Evolutionary conservation across 805 yeast species (phyloP).

Genomic region (Yamadazyma phyllophila): DNA sequence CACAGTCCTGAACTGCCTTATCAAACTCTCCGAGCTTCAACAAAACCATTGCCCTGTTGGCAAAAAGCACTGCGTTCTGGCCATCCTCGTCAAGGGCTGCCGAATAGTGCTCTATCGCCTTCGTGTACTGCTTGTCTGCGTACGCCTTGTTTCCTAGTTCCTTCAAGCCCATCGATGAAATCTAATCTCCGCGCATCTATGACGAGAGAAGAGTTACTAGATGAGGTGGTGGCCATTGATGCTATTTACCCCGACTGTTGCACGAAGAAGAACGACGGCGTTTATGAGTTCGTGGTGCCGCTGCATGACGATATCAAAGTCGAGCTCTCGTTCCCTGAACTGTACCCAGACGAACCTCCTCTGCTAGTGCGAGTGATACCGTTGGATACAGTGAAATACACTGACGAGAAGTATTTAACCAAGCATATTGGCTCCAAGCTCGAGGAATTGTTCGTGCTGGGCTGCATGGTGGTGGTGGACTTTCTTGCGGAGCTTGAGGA

Average conservation of each 20-base stretch:
- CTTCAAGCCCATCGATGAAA: slow-evolving; percentile 21
- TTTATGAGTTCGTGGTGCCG: slow-evolving; percentile 54
- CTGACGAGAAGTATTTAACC: slow-evolving; percentile 43
- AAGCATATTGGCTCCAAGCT: slow-evolving; percentile 50
- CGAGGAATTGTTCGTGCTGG: slow-evolving; percentile 51
- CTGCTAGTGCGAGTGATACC: slow-evolving; percentile 55
- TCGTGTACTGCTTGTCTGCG: slow-evolving; percentile 38
- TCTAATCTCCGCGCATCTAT: slow-evolving; percentile 8
- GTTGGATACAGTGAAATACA: slow-evolving; percentile 32
- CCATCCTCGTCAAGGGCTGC: slow-evolving; percentile 54
- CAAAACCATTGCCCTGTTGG: slow-evolving; percentile 71
- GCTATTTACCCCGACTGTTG: slow-evolving; percentile 80
- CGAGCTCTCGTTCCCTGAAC: slow-evolving; percentile 68
- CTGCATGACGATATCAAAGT: slow-evolving; percentile 58
- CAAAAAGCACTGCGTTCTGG: slow-evolving; percentile 51
- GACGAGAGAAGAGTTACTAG: slow-evolving; percentile 51
- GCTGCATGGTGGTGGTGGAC: slow-evolving; percentile 78
- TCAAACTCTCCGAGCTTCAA: slow-evolving; percentile 49
- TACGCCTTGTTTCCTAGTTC: slow-evolving; percentile 55
- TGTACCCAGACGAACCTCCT: slow-evolving; percentile 70
- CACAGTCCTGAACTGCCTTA: slow-evolving; percentile 50
- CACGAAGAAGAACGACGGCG: slow-evolving; percentile 32
- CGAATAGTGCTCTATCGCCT: slow-evolving; percentile 54
- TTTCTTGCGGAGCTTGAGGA: slow-evolving; percentile 62
- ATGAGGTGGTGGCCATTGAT: slow-evolving; percentile 79